A percentile compares a stretch with the other conserved stretches of the same genome.
These are phyloP conservation scores for Metschnikowia chrysomelidarum DNA, from an alignment of 805 yeast species.

Conservation along the genomic window DNA sequence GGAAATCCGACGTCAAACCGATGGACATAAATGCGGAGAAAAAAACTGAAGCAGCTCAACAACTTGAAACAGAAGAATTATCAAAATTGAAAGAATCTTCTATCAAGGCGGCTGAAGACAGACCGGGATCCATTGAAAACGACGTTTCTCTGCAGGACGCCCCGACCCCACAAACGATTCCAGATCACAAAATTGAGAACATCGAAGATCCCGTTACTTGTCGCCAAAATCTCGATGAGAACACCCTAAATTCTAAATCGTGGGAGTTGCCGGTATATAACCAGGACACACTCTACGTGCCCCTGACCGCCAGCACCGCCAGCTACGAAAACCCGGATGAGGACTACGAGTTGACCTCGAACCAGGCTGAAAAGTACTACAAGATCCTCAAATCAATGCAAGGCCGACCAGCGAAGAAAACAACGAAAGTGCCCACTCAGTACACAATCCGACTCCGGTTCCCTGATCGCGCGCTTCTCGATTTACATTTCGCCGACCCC, in stretches of 20 bases:
- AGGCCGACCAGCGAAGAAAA: constrained; percentile 14
- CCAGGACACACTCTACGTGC: constrained; percentile 16
- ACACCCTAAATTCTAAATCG: neutral
- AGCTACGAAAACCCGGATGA: constrained; percentile 41
- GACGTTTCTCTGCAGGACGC: too few species aligned
- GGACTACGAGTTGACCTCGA: constrained; percentile 39
- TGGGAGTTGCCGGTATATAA: constrained; percentile 11
- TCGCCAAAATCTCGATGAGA: too few species aligned
- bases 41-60: too few species aligned
- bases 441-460: constrained; percentile 36
- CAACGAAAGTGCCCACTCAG: constrained; percentile 20
- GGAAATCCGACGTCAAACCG: too few species aligned
- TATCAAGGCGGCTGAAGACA: too few species aligned
- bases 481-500: constrained; percentile 30
- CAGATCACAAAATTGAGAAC: too few species aligned
- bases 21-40: too few species aligned
- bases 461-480: constrained; percentile 38
- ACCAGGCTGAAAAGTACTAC: constrained; percentile 39
- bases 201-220: too few species aligned
- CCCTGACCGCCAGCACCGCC: constrained; percentile 5
- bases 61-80: too few species aligned
- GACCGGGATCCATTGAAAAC: too few species aligned
- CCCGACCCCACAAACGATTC: too few species aligned
- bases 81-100: too few species aligned
- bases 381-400: constrained; percentile 31